A percentile compares a stretch with the other conserved stretches of the same genome.
phyloP scores from a whole-genome alignment of 2,329 filamentous ascomycete species.

The Phyllosticta capitalensis region DNA sequence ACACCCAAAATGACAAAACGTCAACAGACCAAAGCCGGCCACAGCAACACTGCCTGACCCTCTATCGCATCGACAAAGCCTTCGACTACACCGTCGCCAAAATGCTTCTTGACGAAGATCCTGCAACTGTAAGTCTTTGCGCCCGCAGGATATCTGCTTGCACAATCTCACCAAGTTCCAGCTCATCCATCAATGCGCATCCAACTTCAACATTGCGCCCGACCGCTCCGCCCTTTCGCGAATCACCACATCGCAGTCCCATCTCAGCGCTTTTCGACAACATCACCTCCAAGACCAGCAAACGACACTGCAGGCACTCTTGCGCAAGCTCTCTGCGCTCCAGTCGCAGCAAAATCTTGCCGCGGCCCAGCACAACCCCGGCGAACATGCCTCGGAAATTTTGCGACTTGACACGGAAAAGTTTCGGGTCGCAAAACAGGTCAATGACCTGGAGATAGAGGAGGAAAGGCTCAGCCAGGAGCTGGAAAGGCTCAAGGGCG shows the following conservation, averaged over 20 bases:
- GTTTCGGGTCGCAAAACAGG: slow-evolving; percentile 88
- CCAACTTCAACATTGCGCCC: slow-evolving; percentile 88
- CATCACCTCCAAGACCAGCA: slow-evolving; percentile 31
- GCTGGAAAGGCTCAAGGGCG: slow-evolving; percentile 61
- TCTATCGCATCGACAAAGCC: background rate
- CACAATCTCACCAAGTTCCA: slow-evolving; percentile 28
- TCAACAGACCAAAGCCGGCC: background rate
- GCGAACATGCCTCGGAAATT: slow-evolving; percentile 74
- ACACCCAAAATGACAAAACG: slow-evolving; percentile 5
- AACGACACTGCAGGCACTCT: slow-evolving; percentile 45
- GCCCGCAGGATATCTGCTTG: background rate
- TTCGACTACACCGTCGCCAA: slow-evolving; percentile 30
- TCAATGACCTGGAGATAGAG: slow-evolving; percentile 83
- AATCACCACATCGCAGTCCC: slow-evolving; percentile 72
- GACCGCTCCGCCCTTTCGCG: slow-evolving; percentile 79
- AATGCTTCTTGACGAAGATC: slow-evolving; percentile 93
- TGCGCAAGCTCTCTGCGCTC: slow-evolving; percentile 66
- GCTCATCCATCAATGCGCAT: slow-evolving; percentile 85
- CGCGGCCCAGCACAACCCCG: slow-evolving; percentile 62
- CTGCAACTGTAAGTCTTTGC: slow-evolving; percentile 57
- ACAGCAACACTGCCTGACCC: background rate
- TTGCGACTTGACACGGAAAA: slow-evolving; percentile 84
- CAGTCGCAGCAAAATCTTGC: slow-evolving; percentile 69
- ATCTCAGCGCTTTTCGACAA: slow-evolving; percentile 75
- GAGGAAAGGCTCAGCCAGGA: slow-evolving; percentile 82